A percentile compares a stretch with the other conserved stretches of the same genome.
Evolutionary conservation across 2,329 filamentous ascomycete species (phyloP).

Genomic region (Gliomastix tumulicola): DNA sequence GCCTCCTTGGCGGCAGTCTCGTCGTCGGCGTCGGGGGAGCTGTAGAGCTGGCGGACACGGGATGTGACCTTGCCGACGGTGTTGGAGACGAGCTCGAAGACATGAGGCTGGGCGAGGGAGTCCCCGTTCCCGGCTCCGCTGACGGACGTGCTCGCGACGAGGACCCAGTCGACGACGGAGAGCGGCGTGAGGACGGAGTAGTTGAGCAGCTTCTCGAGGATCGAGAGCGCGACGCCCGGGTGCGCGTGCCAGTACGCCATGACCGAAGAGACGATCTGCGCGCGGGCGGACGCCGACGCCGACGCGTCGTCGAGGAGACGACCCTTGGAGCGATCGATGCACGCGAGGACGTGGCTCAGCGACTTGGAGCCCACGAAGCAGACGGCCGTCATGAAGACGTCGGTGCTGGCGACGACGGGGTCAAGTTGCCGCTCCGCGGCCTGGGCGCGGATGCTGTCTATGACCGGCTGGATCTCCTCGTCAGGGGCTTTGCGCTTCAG

Average conservation of each 20-base stretch:
- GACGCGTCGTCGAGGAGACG: slow-evolving; percentile 74
- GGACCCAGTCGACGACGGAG: slow-evolving; percentile 84
- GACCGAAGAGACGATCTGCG: slow-evolving; percentile 85
- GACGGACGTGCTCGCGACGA: slow-evolving; percentile 52
- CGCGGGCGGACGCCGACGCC: slow-evolving; percentile 66
- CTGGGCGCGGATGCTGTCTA: slow-evolving; percentile 74
- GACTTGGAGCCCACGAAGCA: slow-evolving; percentile 94
- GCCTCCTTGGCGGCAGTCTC: slow-evolving; percentile 64
- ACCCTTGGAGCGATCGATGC: slow-evolving; percentile 91
- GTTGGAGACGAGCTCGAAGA: slow-evolving; percentile 85
- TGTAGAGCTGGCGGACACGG: slow-evolving; percentile 74
- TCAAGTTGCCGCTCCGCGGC: slow-evolving; percentile 68
- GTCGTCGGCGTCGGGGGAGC: slow-evolving; percentile 51
- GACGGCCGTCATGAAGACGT: slow-evolving; percentile 89
- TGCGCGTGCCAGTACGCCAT: slow-evolving; percentile 92
- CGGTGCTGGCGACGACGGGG: slow-evolving; percentile 77
- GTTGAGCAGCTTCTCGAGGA: slow-evolving; percentile 94
- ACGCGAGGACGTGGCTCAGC: slow-evolving; percentile 89
- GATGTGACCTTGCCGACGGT: slow-evolving; percentile 88
- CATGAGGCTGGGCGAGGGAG: slow-evolving; percentile 64
- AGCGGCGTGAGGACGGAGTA: slow-evolving; percentile 88
- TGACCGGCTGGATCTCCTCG: slow-evolving; percentile 75
- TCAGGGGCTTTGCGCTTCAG: slow-evolving; percentile 80
- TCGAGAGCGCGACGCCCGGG: slow-evolving; percentile 83
- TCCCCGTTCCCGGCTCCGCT: slow-evolving; percentile 47